Percentiles rank a stretch among this genome's conserved stretches.
These are phyloP conservation scores for Ulmus americana DNA, from an alignment of 331 rosid genomes.

Conservation along the genomic window DNA sequence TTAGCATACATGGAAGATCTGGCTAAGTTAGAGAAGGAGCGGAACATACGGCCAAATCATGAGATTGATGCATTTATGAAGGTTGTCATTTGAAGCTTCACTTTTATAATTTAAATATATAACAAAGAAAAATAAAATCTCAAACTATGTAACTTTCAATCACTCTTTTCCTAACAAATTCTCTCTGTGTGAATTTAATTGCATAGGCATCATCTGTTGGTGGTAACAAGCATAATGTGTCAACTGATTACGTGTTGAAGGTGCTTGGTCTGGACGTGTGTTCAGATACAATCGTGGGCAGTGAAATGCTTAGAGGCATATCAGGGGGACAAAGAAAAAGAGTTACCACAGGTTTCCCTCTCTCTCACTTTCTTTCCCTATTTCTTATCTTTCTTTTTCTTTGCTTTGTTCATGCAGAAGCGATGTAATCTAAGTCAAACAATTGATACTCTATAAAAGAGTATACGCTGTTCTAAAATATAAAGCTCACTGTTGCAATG, in stretches of 20 bases:
- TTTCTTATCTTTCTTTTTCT: neutral
- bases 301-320: conserved; percentile 71
- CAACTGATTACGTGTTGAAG: conserved; percentile 71
- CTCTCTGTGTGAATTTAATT: conserved; percentile 23
- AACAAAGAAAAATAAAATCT: neutral
- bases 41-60: conserved; percentile 58
- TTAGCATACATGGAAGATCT: conserved; percentile 47
- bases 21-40: conserved; percentile 45
- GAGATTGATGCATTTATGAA: conserved; percentile 87
- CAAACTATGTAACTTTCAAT: too few relatives aligned
- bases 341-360: conserved; percentile 78
- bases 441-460: neutral
- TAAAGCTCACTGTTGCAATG: neutral
- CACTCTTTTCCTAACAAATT: neutral
- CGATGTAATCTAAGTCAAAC: neutral
- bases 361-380: neutral
- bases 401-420: neutral
- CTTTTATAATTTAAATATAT: too few relatives aligned
- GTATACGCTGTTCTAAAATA: neutral
- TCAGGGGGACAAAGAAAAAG: conserved; percentile 92
- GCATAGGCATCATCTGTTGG: conserved; percentile 69
- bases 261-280: conserved; percentile 82
- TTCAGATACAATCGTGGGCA: conserved; percentile 77
- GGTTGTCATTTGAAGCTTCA: conserved; percentile 30
- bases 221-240: conserved; percentile 63